A percentile compares a stretch with the other conserved stretches of the same genome.
These are phyloP conservation scores for Fusarium albidum DNA, from an alignment of 2,329 filamentous ascomycete species.

Conservation along the genomic window DNA sequence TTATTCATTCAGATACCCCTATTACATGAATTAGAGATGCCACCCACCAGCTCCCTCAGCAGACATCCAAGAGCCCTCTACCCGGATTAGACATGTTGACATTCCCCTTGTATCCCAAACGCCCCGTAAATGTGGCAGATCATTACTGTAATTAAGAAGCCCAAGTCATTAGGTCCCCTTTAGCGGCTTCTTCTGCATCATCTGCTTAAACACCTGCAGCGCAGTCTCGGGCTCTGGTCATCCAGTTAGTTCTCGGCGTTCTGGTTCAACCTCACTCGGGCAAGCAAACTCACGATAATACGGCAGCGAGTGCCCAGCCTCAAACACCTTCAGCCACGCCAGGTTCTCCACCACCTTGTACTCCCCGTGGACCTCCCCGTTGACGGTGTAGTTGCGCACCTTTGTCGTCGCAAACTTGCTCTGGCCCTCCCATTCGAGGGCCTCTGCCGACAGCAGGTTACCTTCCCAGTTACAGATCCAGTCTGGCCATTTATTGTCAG, in stretches of 20 bases:
- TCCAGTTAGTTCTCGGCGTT: slow-evolving; percentile 6
- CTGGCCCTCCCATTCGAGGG: slow-evolving; percentile 52
- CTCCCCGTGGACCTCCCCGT: slow-evolving; percentile 55
- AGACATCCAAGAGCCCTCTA: not conserved
- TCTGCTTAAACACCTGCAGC: slow-evolving; percentile 39
- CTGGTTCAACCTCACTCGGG: too few relatives aligned
- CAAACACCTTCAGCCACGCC: slow-evolving; percentile 65
- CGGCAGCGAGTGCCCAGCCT: slow-evolving; percentile 65
- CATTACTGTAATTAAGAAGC: not conserved
- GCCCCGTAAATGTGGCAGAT: slow-evolving; percentile 2
- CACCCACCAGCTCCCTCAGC: not conserved
- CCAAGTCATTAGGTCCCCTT: slow-evolving; percentile 25
- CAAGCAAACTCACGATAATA: slow-evolving; percentile 47
- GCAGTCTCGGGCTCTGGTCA: slow-evolving; percentile 38
- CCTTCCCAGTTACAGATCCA: slow-evolving; percentile 68
- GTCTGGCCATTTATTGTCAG: too few relatives aligned
- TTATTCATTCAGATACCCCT: too few relatives aligned
- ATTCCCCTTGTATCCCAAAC: slow-evolving; percentile 1
- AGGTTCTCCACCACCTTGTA: slow-evolving; percentile 64
- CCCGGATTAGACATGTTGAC: too few relatives aligned
- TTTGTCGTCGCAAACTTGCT: slow-evolving; percentile 47
- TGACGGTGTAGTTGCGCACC: slow-evolving; percentile 55
- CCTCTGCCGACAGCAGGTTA: slow-evolving; percentile 55
- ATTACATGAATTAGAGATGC: too few relatives aligned
- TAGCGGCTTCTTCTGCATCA: slow-evolving; percentile 36